These are phyloP conservation scores for Picea glauca DNA, from an alignment of 75 land plant genomes.

Conservation along the genomic window DNA sequence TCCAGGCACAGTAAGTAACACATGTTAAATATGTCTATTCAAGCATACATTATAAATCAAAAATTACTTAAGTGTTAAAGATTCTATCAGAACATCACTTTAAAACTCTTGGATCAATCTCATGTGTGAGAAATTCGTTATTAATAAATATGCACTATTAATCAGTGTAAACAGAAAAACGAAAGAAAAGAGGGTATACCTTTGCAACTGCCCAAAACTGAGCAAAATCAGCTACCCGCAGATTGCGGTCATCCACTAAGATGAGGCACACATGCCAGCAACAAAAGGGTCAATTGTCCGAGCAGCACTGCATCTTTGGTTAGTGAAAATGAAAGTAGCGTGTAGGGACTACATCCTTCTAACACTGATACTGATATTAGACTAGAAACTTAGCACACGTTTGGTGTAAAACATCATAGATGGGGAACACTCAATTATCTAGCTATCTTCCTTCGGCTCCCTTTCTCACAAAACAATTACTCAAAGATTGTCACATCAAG, in stretches of 20 bases:
- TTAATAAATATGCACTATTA: conserved; percentile 5
- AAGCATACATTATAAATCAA: not conserved
- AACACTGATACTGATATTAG: conserved; percentile 14
- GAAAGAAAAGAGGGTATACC: conserved; percentile 59
- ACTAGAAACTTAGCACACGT: conserved; percentile 24
- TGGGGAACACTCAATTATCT: not conserved
- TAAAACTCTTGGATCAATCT: not conserved
- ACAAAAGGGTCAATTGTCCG: conserved; percentile 69
- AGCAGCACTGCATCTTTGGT: conserved; percentile 80
- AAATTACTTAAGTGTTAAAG: not conserved
- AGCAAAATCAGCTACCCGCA: conserved; percentile 99
- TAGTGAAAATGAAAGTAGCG: conserved; percentile 62
- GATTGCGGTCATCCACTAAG: conserved; percentile 99
- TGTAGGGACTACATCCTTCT: conserved; percentile 29
- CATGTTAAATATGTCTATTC: not conserved
- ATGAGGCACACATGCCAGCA: conserved; percentile 87
- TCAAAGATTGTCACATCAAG: not conserved
- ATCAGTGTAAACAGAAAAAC: conserved; percentile 8
- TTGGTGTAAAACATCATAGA: not conserved
- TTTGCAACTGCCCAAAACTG: conserved; percentile 97
- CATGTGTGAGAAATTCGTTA: conserved; percentile 4
- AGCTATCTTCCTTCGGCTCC: not conserved
- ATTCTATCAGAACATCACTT: not conserved
- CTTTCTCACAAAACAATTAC: not conserved
- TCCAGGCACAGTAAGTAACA: not conserved